Evolutionary conservation across 257 asterid species (phyloP).

Genomic region (Prunella vulgaris): DNA sequence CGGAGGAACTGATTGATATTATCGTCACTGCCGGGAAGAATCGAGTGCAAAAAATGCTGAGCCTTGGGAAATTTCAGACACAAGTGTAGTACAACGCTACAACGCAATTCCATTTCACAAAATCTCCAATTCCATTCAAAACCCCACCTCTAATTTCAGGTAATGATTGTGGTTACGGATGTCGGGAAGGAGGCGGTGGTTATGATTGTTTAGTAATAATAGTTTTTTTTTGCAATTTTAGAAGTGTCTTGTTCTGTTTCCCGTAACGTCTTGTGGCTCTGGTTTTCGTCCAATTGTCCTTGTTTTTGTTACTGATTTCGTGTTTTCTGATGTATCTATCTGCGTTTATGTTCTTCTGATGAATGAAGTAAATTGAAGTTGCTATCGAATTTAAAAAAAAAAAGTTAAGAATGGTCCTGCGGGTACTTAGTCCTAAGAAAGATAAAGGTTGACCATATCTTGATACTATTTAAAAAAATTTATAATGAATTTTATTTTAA

Average conservation of each 20-base stretch:
- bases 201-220: slow-evolving; percentile 16
- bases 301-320: slow-evolving; percentile 3
- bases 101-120: slow-evolving; percentile 28
- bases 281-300: background rate
- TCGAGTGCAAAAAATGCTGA: slow-evolving; percentile 40
- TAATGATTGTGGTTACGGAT: slow-evolving; percentile 19
- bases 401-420: too few relatives aligned
- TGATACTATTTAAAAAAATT: too few relatives aligned
- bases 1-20: too few relatives aligned
- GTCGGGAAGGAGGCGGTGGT: slow-evolving; percentile 25
- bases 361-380: slow-evolving; percentile 29
- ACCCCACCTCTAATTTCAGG: slow-evolving; percentile 28
- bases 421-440: too few relatives aligned
- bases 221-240: background rate
- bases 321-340: slow-evolving; percentile 4
- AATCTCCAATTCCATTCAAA: slow-evolving; percentile 27
- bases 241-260: background rate
- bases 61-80: slow-evolving; percentile 40
- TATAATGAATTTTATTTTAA: too few relatives aligned
- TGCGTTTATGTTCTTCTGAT: slow-evolving; percentile 17
- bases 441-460: too few relatives aligned
- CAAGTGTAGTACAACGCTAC: slow-evolving; percentile 24
- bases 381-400: background rate
- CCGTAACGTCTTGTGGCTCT: background rate
- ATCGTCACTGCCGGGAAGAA: too few relatives aligned